These are phyloP conservation scores for Panellus pusillus DNA, from an alignment of 768 basidiomycete species.

Conservation along the genomic window DNA sequence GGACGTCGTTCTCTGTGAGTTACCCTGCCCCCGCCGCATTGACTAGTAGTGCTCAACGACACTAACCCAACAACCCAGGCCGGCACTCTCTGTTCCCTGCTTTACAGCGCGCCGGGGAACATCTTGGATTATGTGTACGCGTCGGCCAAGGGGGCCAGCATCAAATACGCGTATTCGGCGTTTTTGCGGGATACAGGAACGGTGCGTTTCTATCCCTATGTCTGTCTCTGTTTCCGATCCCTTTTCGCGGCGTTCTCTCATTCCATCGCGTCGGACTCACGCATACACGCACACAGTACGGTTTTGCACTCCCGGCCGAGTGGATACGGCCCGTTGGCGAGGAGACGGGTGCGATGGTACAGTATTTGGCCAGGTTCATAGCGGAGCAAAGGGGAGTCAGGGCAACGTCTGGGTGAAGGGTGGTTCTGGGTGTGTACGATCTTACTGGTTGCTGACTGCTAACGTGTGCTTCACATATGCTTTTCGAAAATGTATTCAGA, in stretches of 20 bases:
- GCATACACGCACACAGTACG: slow-evolving; percentile 48
- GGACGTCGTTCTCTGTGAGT: slow-evolving; percentile 51
- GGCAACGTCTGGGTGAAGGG: too few species aligned
- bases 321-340: slow-evolving; percentile 81
- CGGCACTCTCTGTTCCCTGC: slow-evolving; percentile 44
- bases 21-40: too few species aligned
- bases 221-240: neutral
- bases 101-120: slow-evolving; percentile 56
- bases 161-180: slow-evolving; percentile 64
- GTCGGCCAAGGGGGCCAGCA: slow-evolving; percentile 33
- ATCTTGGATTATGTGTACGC: slow-evolving; percentile 67
- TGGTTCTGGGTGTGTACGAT: too few species aligned
- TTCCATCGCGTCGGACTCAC: neutral
- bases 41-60: too few species aligned
- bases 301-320: slow-evolving; percentile 68
- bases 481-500: too few species aligned
- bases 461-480: too few species aligned
- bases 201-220: slow-evolving; percentile 36
- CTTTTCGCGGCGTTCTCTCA: slow-evolving; percentile 1
- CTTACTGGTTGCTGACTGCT: too few species aligned
- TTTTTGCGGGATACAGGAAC: slow-evolving; percentile 73
- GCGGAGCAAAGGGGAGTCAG: slow-evolving; percentile 28
- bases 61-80: slow-evolving; percentile 28
- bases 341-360: slow-evolving; percentile 66
- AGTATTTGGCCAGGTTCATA: slow-evolving; percentile 71